These are phyloP conservation scores for Penicillium cinerascens DNA, from an alignment of 495 filamentous ascomycete genomes.

Conservation along the genomic window DNA sequence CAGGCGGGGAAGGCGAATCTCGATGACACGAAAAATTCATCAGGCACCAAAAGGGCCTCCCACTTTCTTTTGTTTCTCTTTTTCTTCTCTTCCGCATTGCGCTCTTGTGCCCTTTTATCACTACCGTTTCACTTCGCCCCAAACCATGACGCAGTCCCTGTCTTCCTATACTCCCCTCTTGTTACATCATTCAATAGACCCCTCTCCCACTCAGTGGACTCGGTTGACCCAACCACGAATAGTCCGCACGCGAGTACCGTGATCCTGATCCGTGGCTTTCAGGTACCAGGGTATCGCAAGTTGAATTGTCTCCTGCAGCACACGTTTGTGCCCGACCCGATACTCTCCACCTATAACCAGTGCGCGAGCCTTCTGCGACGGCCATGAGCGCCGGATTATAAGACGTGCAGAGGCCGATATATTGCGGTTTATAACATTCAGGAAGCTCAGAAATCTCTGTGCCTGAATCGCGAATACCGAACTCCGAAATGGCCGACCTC, in stretches of 20 bases:
- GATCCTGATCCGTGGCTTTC: slow-evolving; percentile 12
- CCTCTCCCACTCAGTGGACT: slow-evolving; percentile 16
- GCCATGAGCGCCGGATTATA: slow-evolving; percentile 13
- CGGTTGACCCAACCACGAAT: slow-evolving; percentile 10
- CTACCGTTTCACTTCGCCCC: slow-evolving; percentile 9
- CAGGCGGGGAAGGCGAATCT: slow-evolving; percentile 13
- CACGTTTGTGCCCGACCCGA: slow-evolving; percentile 20
- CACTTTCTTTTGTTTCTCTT: slow-evolving; percentile 5
- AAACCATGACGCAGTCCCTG: slow-evolving; percentile 46
- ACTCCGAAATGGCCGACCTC: slow-evolving; percentile 27
- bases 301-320: slow-evolving; percentile 12
- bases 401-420: slow-evolving; percentile 1
- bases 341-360: background rate
- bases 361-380: slow-evolving; percentile 4
- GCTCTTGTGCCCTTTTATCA: background rate
- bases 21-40: slow-evolving; percentile 10
- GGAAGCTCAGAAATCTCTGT: background rate
- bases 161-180: slow-evolving; percentile 26
- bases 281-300: slow-evolving; percentile 1
- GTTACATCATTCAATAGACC: slow-evolving; percentile 32
- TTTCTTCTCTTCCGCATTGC: slow-evolving; percentile 4
- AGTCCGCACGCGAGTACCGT: slow-evolving; percentile 6
- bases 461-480: slow-evolving; percentile 1
- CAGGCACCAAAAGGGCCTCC: slow-evolving; percentile 19
- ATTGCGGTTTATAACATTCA: slow-evolving; percentile 3